Conservation (phyloP, 2,329 filamentous ascomycete species). For the Sporothrix humicola region DNA sequence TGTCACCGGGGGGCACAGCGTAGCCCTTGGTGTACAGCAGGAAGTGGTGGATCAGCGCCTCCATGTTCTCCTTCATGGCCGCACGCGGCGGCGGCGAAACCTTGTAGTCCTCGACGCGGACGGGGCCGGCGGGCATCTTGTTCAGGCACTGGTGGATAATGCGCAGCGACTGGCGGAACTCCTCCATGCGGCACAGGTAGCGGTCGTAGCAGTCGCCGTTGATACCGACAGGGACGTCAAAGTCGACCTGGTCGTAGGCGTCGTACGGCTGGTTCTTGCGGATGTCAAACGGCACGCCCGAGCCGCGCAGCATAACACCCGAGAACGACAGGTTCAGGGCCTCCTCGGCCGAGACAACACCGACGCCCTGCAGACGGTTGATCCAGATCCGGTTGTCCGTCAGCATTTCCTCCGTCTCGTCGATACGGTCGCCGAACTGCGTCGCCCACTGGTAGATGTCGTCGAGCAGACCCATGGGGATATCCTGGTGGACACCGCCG, state of each 20-base stretch:
- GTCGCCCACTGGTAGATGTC: slow-evolving; percentile 99
- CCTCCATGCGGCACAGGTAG: slow-evolving; percentile 98
- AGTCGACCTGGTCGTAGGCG: slow-evolving; percentile 96
- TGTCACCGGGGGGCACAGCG: slow-evolving; percentile 94
- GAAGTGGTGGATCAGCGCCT: slow-evolving; percentile 99
- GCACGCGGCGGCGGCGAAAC: slow-evolving; percentile 91
- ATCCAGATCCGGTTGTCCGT: slow-evolving; percentile 99
- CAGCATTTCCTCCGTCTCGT: slow-evolving; percentile 97
- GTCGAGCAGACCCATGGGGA: slow-evolving; percentile 90
- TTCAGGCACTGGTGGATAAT: slow-evolving; percentile 99
- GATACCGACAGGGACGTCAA: slow-evolving; percentile 93
- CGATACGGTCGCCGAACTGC: slow-evolving; percentile 96
- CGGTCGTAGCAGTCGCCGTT: slow-evolving; percentile 99
- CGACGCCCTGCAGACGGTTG: slow-evolving; percentile 85
- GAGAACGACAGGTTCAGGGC: slow-evolving; percentile 97
- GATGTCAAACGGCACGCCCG: slow-evolving; percentile 93
- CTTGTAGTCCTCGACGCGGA: slow-evolving; percentile 99
- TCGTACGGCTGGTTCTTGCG: slow-evolving; percentile 98
- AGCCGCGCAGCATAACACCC: slow-evolving; percentile 97
- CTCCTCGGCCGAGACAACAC: slow-evolving; percentile 87
- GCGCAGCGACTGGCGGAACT: slow-evolving; percentile 96
- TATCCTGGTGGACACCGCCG: slow-evolving; percentile 93
- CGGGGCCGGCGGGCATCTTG: slow-evolving; percentile 94
- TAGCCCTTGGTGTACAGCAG: slow-evolving; percentile 98
- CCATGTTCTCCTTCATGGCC: slow-evolving; percentile 99